Base-by-base conservation (phyloP, 179 eudicot genomes). In the Beta corolliflora region DNA sequence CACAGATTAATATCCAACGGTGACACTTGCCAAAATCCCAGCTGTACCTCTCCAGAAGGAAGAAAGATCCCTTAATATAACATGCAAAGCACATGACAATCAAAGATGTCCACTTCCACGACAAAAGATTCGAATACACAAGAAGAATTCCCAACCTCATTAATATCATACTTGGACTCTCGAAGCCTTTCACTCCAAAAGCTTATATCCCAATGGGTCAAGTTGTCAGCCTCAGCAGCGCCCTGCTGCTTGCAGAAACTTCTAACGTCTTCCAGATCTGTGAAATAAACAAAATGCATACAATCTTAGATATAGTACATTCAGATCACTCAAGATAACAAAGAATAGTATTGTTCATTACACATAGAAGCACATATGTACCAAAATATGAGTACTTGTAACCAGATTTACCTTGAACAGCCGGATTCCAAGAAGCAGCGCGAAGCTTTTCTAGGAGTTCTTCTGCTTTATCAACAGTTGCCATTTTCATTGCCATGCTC, bases 161-260 rank as follows among this genome's bases (percentile, higher is more conserved):
- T 93, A 79, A 94, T 90, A 85, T 94, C 97, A 82, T 92, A 97
- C 82, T 93, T 94, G 71, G 97, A 89, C 88, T 97, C 98, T 69
- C 98, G 92, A 45, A 97, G 97, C 87, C 99, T 94, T 90, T 97
- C 99, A 91, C 98, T 97, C 99, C 99, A 97, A 73, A 94, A 97
- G 80, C 61, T 83, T 48, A 86, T 81, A 83, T 97, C 99, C 99
- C 98, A 97, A 68, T 94, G 97, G 64, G 81, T 83, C 89, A 97
- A 88, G 80, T 89, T 80, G 82, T 91, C 90, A 81, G 97, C 97
- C 89, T 97, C 97, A 55, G 86, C 82, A 77, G 94, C 95, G 82
- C 95, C 95, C 84, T 94, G 97, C 84, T 83, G 88, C 87, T 92
- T 88, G 77, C 92, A 81, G 84, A 97, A 97, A 73, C 71, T 80